Evolutionary conservation across 2,329 filamentous ascomycete genomes (phyloP).

Genomic region (Rutstroemia sp.): DNA sequence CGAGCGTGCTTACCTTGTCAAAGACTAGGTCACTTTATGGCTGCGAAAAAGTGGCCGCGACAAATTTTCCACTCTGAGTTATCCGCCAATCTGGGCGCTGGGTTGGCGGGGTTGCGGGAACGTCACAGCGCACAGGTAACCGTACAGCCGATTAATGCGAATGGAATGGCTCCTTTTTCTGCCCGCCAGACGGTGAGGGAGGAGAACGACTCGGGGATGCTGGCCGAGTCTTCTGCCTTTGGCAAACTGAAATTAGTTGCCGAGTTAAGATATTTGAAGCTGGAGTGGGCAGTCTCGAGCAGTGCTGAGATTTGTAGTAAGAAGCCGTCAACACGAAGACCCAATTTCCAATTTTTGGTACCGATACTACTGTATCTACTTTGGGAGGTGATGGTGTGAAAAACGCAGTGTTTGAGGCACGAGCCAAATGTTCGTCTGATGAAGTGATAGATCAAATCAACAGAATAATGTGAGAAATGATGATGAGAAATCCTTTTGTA

Average conservation of each 20-base stretch:
- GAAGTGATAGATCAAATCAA: conserved; percentile 14
- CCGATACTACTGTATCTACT: not conserved
- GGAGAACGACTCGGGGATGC: not conserved
- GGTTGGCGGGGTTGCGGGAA: conserved; percentile 17
- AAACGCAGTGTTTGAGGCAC: conserved; percentile 25
- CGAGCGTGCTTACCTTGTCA: conserved; percentile 20
- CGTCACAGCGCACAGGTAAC: conserved; percentile 25
- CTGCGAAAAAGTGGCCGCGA: not conserved
- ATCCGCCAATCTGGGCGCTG: conserved; percentile 25
- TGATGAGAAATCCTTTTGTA: not conserved
- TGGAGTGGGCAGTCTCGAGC: not conserved
- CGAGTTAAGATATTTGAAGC: not conserved
- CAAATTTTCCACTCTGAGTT: conserved; percentile 17
- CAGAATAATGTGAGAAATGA: not conserved
- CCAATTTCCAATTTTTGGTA: not conserved
- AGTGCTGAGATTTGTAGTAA: not conserved
- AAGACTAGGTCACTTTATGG: conserved; percentile 2
- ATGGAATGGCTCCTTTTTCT: conserved; percentile 5
- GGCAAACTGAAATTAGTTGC: not conserved
- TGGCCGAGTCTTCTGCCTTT: not conserved
- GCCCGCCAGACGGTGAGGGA: conserved; percentile 1
- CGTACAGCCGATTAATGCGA: conserved; percentile 19
- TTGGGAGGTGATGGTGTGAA: conserved; percentile 13
- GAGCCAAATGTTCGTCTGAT: conserved; percentile 28
- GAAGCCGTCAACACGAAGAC: not conserved